Base-by-base conservation (phyloP, 176 grass and related monocot species). In the Carex scoparia region DNA sequence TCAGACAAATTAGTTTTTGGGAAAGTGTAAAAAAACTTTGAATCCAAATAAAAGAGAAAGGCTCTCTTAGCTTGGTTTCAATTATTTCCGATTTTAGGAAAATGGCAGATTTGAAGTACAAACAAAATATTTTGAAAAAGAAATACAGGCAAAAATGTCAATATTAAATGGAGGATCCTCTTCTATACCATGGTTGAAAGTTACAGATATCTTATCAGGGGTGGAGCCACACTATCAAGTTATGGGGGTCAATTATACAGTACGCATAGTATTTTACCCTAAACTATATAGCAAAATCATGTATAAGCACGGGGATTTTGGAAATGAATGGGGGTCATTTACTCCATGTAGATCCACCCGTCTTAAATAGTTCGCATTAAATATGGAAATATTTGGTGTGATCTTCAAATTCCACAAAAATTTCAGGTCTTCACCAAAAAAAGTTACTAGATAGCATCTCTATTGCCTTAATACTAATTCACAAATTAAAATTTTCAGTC, bases 401-500 rank as follows among this genome's bases (percentile, higher is more conserved):
- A 12, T 75, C 23, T 63, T 75, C 71, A 75, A 75, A 53, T 75
- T 19, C 2, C 9, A 75, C 69, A 14, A 75, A 75, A 75, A 9
- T 46, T 1, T 30, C n/a, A 30, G 46, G 23, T 55, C 4, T 76
- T 32, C 54, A 55, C 8, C 69, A 72, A 72, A 72, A 72, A 16
- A 46, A 1, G 44, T 54, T 13, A 30, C 23, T 76, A 54, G 19
- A 76, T 54, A 76, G n/a, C 19, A 54, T 53, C 72, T 76, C 9
- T 54, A 55, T 1, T 76, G 4, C 48, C 23, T 51, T 51, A 31
- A 55, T 13, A 32, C 11, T 11, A 32, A 49, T 33, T 55, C 15
- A 72, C 69, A 48, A 77, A 49, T 68, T 68, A 31, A 83, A 32
- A 67, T 49, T 69, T 87, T 68, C 89, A 96, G 94, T 88, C 89